phyloP scores from a whole-genome alignment of 805 yeast genomes.

The Tetrapisispora arboricola region DNA sequence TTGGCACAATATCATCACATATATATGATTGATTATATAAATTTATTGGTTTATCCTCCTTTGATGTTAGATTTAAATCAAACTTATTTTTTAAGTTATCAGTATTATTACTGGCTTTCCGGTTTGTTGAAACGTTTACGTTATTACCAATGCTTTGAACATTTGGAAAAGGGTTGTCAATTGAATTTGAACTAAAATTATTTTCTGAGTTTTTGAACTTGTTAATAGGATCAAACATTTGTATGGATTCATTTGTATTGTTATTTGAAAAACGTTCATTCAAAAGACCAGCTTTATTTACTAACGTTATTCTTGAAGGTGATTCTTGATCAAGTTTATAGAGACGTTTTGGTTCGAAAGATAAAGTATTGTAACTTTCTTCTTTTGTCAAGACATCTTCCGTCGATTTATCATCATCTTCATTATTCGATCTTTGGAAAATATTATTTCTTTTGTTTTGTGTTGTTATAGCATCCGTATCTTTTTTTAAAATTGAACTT shows the following conservation, averaged over 20 bases:
- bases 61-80: conserved; percentile 14
- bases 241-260: no score
- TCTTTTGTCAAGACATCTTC: neutral
- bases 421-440: no score
- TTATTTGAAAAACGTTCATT: no score
- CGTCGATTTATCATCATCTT: neutral
- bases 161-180: no score
- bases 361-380: conserved; percentile 8
- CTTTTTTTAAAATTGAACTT: no score
- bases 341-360: conserved; percentile 17
- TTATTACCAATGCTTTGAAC: no score
- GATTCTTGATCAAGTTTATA: conserved; percentile 15
- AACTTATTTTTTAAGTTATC: conserved; percentile 1
- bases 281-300: conserved; percentile 12
- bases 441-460: no score
- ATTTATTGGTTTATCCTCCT: conserved; percentile 12
- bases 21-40: conserved; percentile 28
- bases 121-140: no score
- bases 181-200: no score
- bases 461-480: no score
- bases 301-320: conserved; percentile 26
- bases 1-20: conserved; percentile 69
- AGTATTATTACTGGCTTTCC: neutral
- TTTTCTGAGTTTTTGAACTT: neutral
- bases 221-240: no score